A percentile compares a stretch with the other conserved stretches of the same genome.
phyloP scores from a whole-genome alignment of 2,329 filamentous ascomycete genomes.

The Chrysosporium keratinophilum region DNA sequence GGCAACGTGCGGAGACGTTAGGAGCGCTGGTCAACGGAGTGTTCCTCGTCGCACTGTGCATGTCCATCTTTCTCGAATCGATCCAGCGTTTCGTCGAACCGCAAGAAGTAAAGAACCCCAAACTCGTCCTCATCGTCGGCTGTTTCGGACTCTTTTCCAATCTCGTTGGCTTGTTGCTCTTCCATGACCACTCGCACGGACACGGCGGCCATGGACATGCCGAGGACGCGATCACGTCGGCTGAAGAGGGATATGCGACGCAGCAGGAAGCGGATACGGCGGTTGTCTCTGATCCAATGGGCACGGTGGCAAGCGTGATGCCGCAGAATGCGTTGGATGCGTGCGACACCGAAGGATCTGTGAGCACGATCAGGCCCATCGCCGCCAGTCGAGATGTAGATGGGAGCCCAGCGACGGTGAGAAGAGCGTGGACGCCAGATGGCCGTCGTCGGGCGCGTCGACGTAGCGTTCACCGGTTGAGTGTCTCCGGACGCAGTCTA shows the following conservation, averaged over 20 bases:
- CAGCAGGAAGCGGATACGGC: conserved; percentile 26
- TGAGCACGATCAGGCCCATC: conserved; percentile 13
- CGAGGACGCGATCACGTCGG: conserved; percentile 31
- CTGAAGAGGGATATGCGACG: conserved; percentile 34
- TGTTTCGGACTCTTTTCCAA: conserved; percentile 79
- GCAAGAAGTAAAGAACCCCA: conserved; percentile 72
- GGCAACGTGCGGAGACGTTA: conserved; percentile 92
- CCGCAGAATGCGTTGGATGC: conserved; percentile 52
- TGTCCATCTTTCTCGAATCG: conserved; percentile 93
- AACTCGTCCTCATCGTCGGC: conserved; percentile 81
- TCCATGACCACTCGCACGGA: conserved; percentile 84
- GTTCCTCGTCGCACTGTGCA: conserved; percentile 88
- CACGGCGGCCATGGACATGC: conserved; percentile 46
- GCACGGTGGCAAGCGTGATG: conserved; percentile 51
- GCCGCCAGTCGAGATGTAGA: conserved; percentile 14
- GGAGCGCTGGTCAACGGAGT: conserved; percentile 96
- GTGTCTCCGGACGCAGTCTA: conserved; percentile 48
- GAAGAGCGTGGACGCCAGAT: neutral
- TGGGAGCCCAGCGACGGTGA: conserved; percentile 9
- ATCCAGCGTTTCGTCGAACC: conserved; percentile 86
- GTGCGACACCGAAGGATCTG: conserved; percentile 22
- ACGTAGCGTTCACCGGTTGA: conserved; percentile 28
- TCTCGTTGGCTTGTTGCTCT: conserved; percentile 74
- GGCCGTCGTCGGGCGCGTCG: conserved; percentile 16
- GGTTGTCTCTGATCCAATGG: conserved; percentile 46